Evolutionary conservation across 768 basidiomycete species (phyloP), one percentile per base, ranked within the genome.

Genomic region (Termitomyces sp.): DNA sequence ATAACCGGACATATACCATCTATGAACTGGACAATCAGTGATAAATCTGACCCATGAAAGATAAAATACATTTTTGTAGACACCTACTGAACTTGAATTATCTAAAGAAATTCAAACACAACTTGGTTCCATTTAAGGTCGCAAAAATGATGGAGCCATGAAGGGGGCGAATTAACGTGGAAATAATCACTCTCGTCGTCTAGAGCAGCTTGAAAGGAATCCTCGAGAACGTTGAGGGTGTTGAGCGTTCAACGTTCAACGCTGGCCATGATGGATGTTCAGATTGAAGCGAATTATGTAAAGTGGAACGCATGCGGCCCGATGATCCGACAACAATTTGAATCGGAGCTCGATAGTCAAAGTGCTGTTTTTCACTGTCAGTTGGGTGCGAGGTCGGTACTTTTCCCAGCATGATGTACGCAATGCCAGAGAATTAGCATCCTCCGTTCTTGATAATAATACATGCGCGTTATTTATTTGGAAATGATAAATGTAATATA

Each of bases 281-380:
- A 29, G 17, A 38, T 29, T n/a, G 32, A 12, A 12, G 31, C 6
- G 8, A 15, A 31, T 49, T 49, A 50, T 7, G 9, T 17, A 15
- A n/a, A 34, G 49, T 0, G 14, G 34, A n/a, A 10, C 25, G 25
- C 9, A 34, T 34, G 17, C 9, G 11, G 20, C 32, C 52, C 48
- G 48, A 49, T 49, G 15, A 49, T 49, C 47, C 29, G 47, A 31
- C 7, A 12, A 20, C 6, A 29, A 17, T 31, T 61, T 61, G 20
- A 43, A 57, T 48, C 60, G 60, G 60, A 57, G 56, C 43, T 36
- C 34, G 4, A 46, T 15, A 17, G 15, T 25, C 25, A n/a, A 42
- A 37, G 32, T 34, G 4, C 4, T 45, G 25, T 25, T 25, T 25
- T 25, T 25, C 25, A 25, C 25, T 25, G 25, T 25, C 25, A 25